Base-by-base conservation (phyloP, 305 asterid species). In the Solanum hybrid region DNA sequence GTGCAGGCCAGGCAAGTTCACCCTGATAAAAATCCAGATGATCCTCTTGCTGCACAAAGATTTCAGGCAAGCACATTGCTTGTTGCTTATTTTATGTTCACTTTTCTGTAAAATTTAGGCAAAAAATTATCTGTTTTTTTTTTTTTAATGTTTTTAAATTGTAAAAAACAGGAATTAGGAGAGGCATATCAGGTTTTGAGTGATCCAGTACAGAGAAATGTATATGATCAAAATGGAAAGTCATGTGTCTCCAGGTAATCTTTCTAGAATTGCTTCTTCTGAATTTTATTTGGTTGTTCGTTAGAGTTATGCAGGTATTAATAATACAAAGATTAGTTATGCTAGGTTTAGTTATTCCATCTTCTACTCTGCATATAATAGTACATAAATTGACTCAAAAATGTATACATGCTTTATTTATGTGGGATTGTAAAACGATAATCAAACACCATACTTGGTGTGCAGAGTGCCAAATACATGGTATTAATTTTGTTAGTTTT, bases 101-200 rank as follows among this genome's bases (percentile, higher is more conserved):
- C 71, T 29, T 24, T 35, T 10, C 32, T 81, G 26, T 22, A 31
- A 79, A 45, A 80, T 79, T 11, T 37, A 37, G 4, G 11, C 85
- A 79, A 38, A 38, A 2, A 38, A 37, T 38, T 38, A 38, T 38
- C 42, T 37, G 12, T 37, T 37, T 37, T 37, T 29, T 36, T 73
- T 84, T 36, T 22, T 36, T 32, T 12, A 3, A 64, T 86, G 56
- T 78, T 69, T 42, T 84, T 38, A 85, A 51, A 78, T 89, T 42
- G 3, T 31, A n/a, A 92, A 45, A 87, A 82, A 91, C 92, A 97
- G 99, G 96, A 92, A 78, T 89, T 95, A 87, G 98, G 99, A 40
- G 98, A 96, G 94, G 99, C 99, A 31, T 97, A 96, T 91, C 99
- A 97, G 93, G 96, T 96, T 80, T 89, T 97, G 91, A 95, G 98